Percentiles rank a stretch among this genome's conserved stretches.
Conservation (phyloP, 1,284 basidiomycete genomes). For the Trichosporon faecale region DNA sequence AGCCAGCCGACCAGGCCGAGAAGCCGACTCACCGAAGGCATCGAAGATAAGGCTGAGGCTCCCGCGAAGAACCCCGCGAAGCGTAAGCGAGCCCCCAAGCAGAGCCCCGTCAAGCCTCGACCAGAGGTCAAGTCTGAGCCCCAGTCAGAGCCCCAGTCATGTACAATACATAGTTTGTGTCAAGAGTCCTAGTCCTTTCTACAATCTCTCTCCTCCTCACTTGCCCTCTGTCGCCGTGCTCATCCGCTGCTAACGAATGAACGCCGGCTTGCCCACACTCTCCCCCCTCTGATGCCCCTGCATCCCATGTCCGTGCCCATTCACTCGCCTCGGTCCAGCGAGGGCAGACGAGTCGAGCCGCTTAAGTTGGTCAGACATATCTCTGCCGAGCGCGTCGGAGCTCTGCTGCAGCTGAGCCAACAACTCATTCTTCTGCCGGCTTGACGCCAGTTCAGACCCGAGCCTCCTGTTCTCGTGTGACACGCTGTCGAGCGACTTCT, state of each 20-base stretch:
- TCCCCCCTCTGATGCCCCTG: too few relatives aligned
- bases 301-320: not conserved
- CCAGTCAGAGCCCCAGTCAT: too few relatives aligned
- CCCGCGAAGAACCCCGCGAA: too few relatives aligned
- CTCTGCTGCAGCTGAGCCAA: slow-evolving; percentile 46
- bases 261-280: not conserved
- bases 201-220: not conserved
- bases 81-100: too few relatives aligned
- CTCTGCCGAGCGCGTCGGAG: slow-evolving; percentile 44
- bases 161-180: slow-evolving; percentile 7
- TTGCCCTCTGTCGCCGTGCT: not conserved
- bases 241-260: slow-evolving; percentile 7
- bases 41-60: too few relatives aligned
- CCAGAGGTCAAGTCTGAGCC: too few relatives aligned
- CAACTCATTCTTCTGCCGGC: slow-evolving; percentile 31
- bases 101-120: too few relatives aligned
- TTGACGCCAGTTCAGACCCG: slow-evolving; percentile 23
- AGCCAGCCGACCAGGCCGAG: too few relatives aligned
- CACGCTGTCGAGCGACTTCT: slow-evolving; percentile 31
- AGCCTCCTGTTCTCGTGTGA: slow-evolving; percentile 35
- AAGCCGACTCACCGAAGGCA: too few relatives aligned
- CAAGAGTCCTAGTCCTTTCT: not conserved
- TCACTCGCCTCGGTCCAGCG: not conserved
- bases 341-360: slow-evolving; percentile 28
- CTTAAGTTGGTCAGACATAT: slow-evolving; percentile 47